Evolutionary conservation across 129 eudicot species (phyloP).

Genomic region (Centella asiatica): DNA sequence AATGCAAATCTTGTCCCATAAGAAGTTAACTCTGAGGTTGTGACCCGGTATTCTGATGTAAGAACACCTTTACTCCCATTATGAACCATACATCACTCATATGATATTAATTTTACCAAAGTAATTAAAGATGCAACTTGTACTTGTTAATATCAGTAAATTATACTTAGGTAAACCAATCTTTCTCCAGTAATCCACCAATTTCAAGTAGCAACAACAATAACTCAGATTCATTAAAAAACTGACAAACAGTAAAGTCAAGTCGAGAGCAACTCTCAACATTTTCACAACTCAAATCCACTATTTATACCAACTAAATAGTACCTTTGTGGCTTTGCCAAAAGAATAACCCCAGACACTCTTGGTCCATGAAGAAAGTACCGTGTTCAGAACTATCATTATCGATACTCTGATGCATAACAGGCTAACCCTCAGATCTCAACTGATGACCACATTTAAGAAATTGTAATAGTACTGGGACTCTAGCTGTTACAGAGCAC

Average conservation of each 20-base stretch:
- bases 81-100: slow-evolving; percentile 4
- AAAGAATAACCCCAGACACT: too few relatives aligned
- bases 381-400: neutral
- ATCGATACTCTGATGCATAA: neutral
- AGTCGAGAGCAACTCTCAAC: neutral
- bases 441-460: neutral
- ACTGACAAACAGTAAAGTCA: neutral
- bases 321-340: too few relatives aligned
- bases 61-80: neutral
- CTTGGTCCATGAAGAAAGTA: neutral
- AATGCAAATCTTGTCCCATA: slow-evolving; percentile 22
- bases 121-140: slow-evolving; percentile 8
- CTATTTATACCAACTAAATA: too few relatives aligned
- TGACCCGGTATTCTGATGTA: too few relatives aligned
- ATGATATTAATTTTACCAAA: neutral
- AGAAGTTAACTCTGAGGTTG: slow-evolving; percentile 2
- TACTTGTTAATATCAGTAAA: neutral
- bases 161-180: neutral
- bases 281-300: neutral
- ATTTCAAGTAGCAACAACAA: slow-evolving; percentile 1
- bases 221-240: neutral
- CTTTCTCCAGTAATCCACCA: neutral
- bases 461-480: neutral
- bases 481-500: neutral
- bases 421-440: neutral